Base-by-base conservation (phyloP, 139 green algal genomes). In the Tetraselmis striata region DNA sequence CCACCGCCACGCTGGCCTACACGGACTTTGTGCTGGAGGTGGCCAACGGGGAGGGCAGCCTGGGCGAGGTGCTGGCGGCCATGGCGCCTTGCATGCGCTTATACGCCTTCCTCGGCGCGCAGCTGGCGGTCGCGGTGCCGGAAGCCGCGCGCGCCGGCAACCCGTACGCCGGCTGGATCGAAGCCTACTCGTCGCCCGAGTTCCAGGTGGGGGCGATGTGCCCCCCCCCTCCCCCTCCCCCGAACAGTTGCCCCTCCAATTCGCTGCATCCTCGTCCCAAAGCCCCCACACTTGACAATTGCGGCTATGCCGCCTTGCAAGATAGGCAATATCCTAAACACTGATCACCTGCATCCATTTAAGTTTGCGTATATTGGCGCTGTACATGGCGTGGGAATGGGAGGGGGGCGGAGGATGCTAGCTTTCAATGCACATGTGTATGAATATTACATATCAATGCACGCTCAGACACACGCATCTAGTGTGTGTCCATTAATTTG, bases 51-150 rank as follows among this genome's bases (percentile, higher is more conserved):
- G 2, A 58, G 24, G 29, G 25, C 77, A 23, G 77, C 5, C 22
- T n/a, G 77, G 29, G 77, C 2, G 77, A 58, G 29, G 23, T 80
- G 29, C 75, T 97, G 67, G 86, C 88, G 0, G 88, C 92, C 22
- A 94, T 96, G 92, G 81, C 90, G 45, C 93, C 93, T 0, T 97
- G 93, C 84, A 85, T 86, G 22, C 89, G 92, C 0, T 83, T 96
- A 26, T 96, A 96, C 79, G 91, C 83, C 76, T 96, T 84, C 84
- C 86, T 96, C 32, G 93, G 90, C 0, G 88, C 84, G 77, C 78
- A 88, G 79, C 88, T 96, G 83, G 86, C 85, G 59, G 76, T 29
- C 22, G 81, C 75, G 81, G 77, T 30, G 31, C 31, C 31, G 26
- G 23, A 75, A 29, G 25, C 27, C 31, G 31, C 25, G 31, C 27